Conservation (phyloP, 2,329 filamentous ascomycete genomes). For the Colletotrichum neosansevieriae region DNA sequence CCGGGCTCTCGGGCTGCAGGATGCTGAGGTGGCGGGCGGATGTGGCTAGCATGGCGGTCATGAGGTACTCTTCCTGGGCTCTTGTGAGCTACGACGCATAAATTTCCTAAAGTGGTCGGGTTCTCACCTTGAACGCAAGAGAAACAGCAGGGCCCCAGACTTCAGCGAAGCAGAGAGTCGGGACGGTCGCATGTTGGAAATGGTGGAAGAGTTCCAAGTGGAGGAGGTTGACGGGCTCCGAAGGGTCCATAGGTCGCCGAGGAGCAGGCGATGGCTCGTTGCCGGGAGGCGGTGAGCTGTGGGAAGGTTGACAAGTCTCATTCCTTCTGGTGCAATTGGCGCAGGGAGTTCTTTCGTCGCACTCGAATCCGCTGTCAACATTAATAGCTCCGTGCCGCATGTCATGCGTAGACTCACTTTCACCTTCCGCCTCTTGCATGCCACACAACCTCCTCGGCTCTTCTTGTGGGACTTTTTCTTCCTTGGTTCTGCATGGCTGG, state of each 20-base stretch:
- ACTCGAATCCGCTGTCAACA: constrained; percentile 39
- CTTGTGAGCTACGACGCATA: no score
- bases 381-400: background rate
- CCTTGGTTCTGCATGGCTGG: constrained; percentile 3
- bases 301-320: constrained; percentile 15
- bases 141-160: constrained; percentile 46
- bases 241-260: background rate
- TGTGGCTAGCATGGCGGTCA: constrained; percentile 44
- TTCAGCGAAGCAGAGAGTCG: constrained; percentile 45
- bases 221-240: constrained; percentile 44
- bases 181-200: constrained; percentile 44
- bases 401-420: constrained; percentile 42
- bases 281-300: constrained; percentile 22
- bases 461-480: constrained; percentile 45
- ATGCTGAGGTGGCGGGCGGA: constrained; percentile 43
- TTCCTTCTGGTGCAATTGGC: constrained; percentile 46
- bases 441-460: constrained; percentile 45
- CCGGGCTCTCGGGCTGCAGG: constrained; percentile 29
- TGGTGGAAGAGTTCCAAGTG: constrained; percentile 50
- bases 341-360: constrained; percentile 47
- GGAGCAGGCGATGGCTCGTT: background rate
- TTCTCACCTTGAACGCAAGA: constrained; percentile 45
- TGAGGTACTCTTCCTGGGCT: constrained; percentile 46
- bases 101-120: background rate
- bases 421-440: constrained; percentile 48